These are phyloP conservation scores for Microbotryum silenes-acaulis DNA, from an alignment of 1,284 basidiomycete genomes.

Conservation along the genomic window DNA sequence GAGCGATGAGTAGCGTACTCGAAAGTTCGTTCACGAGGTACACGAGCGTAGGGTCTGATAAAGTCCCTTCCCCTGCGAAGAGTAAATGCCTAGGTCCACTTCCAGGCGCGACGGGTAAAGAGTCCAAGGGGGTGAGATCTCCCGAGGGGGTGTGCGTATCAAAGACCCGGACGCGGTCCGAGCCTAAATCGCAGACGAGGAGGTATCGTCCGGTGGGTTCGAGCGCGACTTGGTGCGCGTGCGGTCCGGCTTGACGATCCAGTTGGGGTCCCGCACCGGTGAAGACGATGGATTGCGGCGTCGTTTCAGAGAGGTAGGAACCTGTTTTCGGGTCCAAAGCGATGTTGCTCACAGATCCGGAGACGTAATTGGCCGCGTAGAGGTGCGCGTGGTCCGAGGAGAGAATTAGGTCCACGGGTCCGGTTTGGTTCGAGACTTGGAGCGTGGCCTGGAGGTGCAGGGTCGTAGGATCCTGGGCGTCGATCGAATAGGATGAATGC, in stretches of 20 bases:
- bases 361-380: conserved; percentile 21
- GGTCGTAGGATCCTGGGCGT: background rate
- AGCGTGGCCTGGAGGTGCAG: background rate
- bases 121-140: background rate
- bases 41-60: conserved; percentile 8
- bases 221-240: conserved; percentile 23
- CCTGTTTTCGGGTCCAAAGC: too few species aligned
- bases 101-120: conserved; percentile 9
- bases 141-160: background rate
- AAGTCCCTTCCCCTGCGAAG: background rate
- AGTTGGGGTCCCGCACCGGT: too few species aligned
- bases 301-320: too few species aligned
- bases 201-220: conserved; percentile 23
- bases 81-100: conserved; percentile 24
- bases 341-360: conserved; percentile 5
- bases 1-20: conserved; percentile 16
- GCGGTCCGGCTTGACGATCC: conserved; percentile 22
- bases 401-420: conserved; percentile 19
- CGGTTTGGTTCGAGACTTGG: background rate
- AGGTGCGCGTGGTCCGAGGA: conserved; percentile 1
- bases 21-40: conserved; percentile 26
- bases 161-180: conserved; percentile 20
- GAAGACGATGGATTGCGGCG: too few species aligned
- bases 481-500: conserved; percentile 6
- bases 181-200: conserved; percentile 23